Conservation (phyloP, 805 yeast genomes). For the Candida succiphila region DNA sequence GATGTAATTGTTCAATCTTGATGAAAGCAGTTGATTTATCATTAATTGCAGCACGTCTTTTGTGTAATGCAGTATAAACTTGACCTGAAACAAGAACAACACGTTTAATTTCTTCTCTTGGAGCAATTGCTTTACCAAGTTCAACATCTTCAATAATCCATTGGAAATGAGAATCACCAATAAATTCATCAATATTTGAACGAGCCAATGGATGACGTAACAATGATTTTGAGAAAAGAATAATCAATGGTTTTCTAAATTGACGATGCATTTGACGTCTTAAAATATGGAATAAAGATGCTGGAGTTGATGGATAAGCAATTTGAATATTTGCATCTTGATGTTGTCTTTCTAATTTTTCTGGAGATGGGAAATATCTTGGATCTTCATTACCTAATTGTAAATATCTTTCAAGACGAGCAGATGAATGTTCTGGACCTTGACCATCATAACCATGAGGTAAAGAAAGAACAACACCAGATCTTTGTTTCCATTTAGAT, state of each 20-base stretch:
- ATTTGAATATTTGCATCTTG: slow-evolving; percentile 98
- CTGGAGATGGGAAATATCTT: slow-evolving; percentile 83
- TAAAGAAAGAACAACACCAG: slow-evolving; percentile 87
- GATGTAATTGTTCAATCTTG: slow-evolving; percentile 91
- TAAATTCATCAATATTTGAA: slow-evolving; percentile 73
- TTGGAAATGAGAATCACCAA: slow-evolving; percentile 85
- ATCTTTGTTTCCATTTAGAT: slow-evolving; percentile 97
- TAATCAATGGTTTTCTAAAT: slow-evolving; percentile 84
- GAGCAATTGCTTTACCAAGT: slow-evolving; percentile 65
- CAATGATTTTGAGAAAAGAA: slow-evolving; percentile 87
- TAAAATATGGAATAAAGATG: slow-evolving; percentile 89
- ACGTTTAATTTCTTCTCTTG: slow-evolving; percentile 80
- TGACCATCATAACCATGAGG: slow-evolving; percentile 99
- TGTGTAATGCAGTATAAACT: slow-evolving; percentile 86
- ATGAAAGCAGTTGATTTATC: slow-evolving; percentile 82
- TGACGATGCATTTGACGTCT: slow-evolving; percentile 99
- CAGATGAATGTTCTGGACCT: slow-evolving; percentile 99
- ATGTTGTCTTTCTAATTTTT: slow-evolving; percentile 90
- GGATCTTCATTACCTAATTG: slow-evolving; percentile 95
- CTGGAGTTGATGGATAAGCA: slow-evolving; percentile 97
- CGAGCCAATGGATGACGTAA: slow-evolving; percentile 97
- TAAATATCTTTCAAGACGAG: slow-evolving; percentile 93
- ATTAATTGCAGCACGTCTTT: slow-evolving; percentile 70
- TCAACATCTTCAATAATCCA: slow-evolving; percentile 94
- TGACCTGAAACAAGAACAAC: slow-evolving; percentile 84